Evolutionary conservation across 116 monocot species (phyloP).

Genomic region (Papilionanthe hybrid): DNA sequence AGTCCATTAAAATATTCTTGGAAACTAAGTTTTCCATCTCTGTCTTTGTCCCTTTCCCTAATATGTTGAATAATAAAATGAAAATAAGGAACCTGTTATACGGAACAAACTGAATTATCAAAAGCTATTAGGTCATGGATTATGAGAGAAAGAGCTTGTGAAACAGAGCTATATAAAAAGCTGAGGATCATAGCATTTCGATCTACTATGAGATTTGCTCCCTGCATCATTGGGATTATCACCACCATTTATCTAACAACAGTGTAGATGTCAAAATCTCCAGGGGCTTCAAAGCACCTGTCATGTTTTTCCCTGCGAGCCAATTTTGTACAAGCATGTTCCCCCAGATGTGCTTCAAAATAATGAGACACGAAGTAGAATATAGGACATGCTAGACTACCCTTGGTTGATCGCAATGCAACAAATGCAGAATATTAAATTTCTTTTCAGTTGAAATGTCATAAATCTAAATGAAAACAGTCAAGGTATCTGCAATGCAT

Average conservation of each 20-base stretch:
- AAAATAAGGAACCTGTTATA: constrained; percentile 8
- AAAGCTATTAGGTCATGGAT: background rate
- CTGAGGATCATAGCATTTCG: background rate
- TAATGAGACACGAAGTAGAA: no score
- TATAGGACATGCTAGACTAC: no score
- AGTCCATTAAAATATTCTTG: constrained; percentile 82
- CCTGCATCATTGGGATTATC: background rate
- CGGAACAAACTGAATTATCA: background rate
- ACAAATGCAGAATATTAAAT: no score
- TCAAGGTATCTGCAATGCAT: no score
- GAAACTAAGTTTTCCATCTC: constrained; percentile 86
- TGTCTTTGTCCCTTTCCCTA: constrained; percentile 87
- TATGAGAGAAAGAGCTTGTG: background rate
- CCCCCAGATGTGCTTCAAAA: no score
- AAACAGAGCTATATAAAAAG: background rate
- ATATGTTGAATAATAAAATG: background rate
- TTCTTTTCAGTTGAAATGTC: no score
- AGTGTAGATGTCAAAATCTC: background rate
- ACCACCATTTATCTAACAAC: background rate
- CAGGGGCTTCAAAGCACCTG: background rate
- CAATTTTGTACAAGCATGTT: background rate
- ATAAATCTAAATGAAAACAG: no score
- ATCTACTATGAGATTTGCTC: background rate
- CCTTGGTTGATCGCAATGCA: no score
- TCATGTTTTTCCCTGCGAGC: background rate